Base-by-base conservation (phyloP, 129 eudicot genomes). In the Flaveria trinervia region DNA sequence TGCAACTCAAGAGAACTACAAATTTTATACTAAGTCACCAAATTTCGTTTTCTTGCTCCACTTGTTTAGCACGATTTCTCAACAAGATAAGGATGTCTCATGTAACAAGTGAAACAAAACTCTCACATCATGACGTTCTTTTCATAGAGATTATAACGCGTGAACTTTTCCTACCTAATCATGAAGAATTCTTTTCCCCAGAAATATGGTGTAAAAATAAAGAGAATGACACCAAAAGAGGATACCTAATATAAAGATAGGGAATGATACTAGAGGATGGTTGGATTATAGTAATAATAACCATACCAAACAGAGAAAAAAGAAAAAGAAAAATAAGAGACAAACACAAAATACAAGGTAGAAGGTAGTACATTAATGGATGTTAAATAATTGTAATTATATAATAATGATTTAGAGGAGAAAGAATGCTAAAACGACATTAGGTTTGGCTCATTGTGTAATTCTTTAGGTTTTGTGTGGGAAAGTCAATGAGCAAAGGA, bases 331-430 rank as follows among this genome's bases (percentile, higher is more conserved):
- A 51, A 46, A 48, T 51, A 28, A 60, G 30, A 80, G 62, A 68
- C 78, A 78, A 83, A 56, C 75, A 87, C 76, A 57, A 69, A 45
- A 79, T 86, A 90, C 92, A 89, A 88, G 73, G 90, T 88, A 86
- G 89, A 86, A 81, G 97, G 92, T 91, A 77, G 80, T 84, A 79
- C 70, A 81, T 86, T 83, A 90, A 39, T 66, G 51, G 76, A 49
- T 77, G 43, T 59, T 64, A 55, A 56, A 77, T 83, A 74, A 85
- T 68, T 82, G 80, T 79, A 75, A 72, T 86, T 73, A 69, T 71
- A 60, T 66, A 78, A 41, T 77, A 68, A 82, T 73, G 76, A 82
- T 77, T 57, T 79, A 65, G 65, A 66, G 68, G 69, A 30, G 75
- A 68, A 80, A 70, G 41, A 50, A 13, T 30, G 72, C 43, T 55